A percentile compares a stretch with the other conserved stretches of the same genome.
Conservation (phyloP, 768 basidiomycete genomes). For the Strobilomyces dryophilus region DNA sequence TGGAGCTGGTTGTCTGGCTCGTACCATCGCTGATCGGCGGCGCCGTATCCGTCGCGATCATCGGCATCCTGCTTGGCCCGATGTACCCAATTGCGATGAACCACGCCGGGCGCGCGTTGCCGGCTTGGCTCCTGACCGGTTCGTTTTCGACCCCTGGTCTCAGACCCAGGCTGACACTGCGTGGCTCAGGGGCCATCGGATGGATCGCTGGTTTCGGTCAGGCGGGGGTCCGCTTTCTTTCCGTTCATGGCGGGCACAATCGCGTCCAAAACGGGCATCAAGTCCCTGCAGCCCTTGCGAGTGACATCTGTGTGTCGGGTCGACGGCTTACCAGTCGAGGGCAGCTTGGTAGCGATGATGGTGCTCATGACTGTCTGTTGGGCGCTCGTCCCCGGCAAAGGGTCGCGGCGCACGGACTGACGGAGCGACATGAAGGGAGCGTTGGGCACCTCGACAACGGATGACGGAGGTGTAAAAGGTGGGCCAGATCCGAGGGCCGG, state of each 20-base stretch:
- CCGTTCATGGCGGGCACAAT: conserved; percentile 74
- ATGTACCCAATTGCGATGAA: conserved; percentile 63
- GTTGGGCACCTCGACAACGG: too few species aligned
- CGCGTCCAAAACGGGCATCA: conserved; percentile 54
- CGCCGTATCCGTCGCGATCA: conserved; percentile 51
- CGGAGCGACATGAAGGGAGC: background rate
- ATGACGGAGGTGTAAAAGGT: too few species aligned
- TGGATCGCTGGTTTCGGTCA: conserved; percentile 70
- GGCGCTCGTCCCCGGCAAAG: conserved; percentile 36
- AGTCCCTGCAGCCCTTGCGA: conserved; percentile 35
- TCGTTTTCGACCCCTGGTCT: background rate
- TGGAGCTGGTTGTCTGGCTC: conserved; percentile 57
- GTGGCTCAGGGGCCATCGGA: conserved; percentile 47
- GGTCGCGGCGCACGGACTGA: conserved; percentile 18
- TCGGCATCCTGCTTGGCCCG: conserved; percentile 52
- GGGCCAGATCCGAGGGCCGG: too few species aligned
- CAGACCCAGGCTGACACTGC: background rate
- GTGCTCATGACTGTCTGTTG: conserved; percentile 38
- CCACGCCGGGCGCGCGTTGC: conserved; percentile 62
- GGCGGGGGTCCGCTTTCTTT: conserved; percentile 64
- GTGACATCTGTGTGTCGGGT: background rate
- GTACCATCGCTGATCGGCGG: conserved; percentile 49
- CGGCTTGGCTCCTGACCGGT: conserved; percentile 62
- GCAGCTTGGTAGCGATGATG: conserved; percentile 39
- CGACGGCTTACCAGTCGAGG: background rate